Percentiles rank a stretch among this genome's conserved stretches.
Conservation (phyloP, 2,329 filamentous ascomycete genomes). For the Dactylellina drechsleri region DNA sequence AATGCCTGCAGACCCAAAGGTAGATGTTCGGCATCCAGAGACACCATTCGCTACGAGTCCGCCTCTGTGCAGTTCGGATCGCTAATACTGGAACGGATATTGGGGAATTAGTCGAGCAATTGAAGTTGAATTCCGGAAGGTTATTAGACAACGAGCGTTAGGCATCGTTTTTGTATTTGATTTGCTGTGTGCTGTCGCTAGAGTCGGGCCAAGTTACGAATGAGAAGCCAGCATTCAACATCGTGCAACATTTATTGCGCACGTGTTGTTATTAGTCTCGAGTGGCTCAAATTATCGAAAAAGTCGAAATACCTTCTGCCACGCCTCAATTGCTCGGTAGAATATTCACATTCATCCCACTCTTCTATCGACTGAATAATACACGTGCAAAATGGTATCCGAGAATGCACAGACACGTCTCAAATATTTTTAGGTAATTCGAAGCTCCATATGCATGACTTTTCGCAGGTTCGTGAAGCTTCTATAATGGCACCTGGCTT, state of each 20-base stretch:
- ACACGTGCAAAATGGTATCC: background rate
- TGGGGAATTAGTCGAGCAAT: no score
- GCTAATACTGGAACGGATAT: no score
- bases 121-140: no score
- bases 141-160: background rate
- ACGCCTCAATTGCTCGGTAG: background rate
- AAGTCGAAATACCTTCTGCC: background rate
- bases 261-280: conserved; percentile 9
- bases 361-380: no score
- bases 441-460: no score
- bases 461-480: no score
- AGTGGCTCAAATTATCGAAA: background rate
- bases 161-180: background rate
- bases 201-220: conserved; percentile 14
- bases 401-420: conserved; percentile 1
- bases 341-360: no score
- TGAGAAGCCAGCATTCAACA: conserved; percentile 39
- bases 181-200: background rate
- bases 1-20: conserved; percentile 14
- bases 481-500: no score
- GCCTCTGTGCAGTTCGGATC: no score
- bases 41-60: no score
- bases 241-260: conserved; percentile 35
- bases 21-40: background rate
- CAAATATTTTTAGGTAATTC: background rate